Conservation (phyloP, 768 basidiomycete genomes). For the Tylopilus subfusipes region DNA sequence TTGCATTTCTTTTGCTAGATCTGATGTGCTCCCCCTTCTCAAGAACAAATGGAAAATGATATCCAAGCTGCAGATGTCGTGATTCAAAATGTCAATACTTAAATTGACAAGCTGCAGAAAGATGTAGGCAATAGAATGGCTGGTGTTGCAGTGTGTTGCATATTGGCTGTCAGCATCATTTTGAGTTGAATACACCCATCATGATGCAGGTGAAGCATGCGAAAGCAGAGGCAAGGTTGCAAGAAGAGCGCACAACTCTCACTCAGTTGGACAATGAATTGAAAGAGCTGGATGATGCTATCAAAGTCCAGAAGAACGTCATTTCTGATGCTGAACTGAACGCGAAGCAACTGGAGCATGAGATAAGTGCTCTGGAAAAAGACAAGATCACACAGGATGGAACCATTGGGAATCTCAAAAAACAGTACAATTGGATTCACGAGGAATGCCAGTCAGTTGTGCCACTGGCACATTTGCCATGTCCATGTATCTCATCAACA, state of each 20-base stretch:
- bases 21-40: not conserved
- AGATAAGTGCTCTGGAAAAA: constrained; percentile 56
- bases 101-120: constrained; percentile 51
- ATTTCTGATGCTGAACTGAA: constrained; percentile 64
- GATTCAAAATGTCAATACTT: constrained; percentile 33
- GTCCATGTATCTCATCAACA: not conserved
- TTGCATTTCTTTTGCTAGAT: not conserved
- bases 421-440: constrained; percentile 81
- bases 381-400: constrained; percentile 58
- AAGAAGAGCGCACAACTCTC: constrained; percentile 84
- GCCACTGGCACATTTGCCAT: no score
- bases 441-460: constrained; percentile 79
- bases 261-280: constrained; percentile 87
- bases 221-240: constrained; percentile 66
- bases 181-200: not conserved
- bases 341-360: constrained; percentile 67
- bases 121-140: constrained; percentile 59
- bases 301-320: constrained; percentile 76
- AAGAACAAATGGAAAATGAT: constrained; percentile 32
- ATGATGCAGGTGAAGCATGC: constrained; percentile 52
- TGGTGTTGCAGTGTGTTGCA: constrained; percentile 20
- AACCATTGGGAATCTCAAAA: constrained; percentile 63
- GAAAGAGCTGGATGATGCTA: constrained; percentile 72
- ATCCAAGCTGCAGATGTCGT: constrained; percentile 23
- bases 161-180: not conserved